Conservation (phyloP, 2,329 filamentous ascomycete species). For the Fusarium sulawesiense region DNA sequence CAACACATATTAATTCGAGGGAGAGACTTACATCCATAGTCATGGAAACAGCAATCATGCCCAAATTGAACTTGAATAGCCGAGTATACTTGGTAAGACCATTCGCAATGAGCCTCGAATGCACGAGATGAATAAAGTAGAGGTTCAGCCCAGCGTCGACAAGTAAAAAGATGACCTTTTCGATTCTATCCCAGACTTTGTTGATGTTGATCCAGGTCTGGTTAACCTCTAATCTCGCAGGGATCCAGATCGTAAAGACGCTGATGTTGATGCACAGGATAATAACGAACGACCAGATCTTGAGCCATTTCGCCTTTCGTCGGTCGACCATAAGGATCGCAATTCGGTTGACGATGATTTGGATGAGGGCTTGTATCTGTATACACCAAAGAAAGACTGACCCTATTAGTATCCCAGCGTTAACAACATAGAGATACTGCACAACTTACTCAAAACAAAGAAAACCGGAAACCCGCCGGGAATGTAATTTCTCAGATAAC, state of each 20-base stretch:
- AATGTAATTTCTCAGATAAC: constrained; percentile 42
- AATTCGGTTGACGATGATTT: constrained; percentile 68
- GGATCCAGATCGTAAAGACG: constrained; percentile 66
- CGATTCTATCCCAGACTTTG: constrained; percentile 63
- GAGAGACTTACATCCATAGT: constrained; percentile 43
- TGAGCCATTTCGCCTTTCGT: constrained; percentile 53
- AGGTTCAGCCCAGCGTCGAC: constrained; percentile 62
- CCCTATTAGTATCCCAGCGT: neutral
- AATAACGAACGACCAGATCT: constrained; percentile 56
- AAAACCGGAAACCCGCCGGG: constrained; percentile 42
- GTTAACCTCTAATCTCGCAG: constrained; percentile 59
- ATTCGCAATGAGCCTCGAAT: constrained; percentile 57
- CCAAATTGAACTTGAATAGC: constrained; percentile 53
- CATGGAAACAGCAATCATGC: constrained; percentile 49
- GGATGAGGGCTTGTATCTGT: constrained; percentile 62
- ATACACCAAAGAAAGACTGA: constrained; percentile 53
- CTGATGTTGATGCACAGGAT: constrained; percentile 63
- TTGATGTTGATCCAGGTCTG: constrained; percentile 58
- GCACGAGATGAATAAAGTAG: constrained; percentile 64
- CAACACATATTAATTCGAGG: neutral
- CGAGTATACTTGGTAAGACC: constrained; percentile 62
- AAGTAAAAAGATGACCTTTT: constrained; percentile 63
- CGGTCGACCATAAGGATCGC: constrained; percentile 59
- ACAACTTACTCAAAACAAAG: constrained; percentile 38
- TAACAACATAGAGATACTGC: neutral